Evolutionary conservation across 306 rosid genomes (phyloP), one percentile per base, ranked within the genome.

Genomic region (Pyrus betulifolia): DNA sequence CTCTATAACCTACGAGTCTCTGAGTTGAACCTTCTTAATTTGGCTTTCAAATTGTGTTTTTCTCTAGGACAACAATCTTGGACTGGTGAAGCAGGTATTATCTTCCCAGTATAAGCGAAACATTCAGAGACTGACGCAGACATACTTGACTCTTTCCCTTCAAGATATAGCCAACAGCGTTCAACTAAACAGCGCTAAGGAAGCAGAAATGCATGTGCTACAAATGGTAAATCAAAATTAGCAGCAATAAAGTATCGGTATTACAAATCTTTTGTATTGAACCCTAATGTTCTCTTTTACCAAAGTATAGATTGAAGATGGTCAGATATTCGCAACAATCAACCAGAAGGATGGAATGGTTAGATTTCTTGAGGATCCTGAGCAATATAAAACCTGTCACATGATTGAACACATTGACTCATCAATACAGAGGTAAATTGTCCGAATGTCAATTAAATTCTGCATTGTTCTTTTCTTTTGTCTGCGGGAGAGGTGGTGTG

Each of bases 301-400:
- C 63, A 21, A 81, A 69, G 65, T 81, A 23, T 74, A 91, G 97
- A 91, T 93, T 76, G 93, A 89, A 84, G 90, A 93, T 74, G 96
- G 95, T 71, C 92, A 93, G 80, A 93, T 93, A 78, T 86, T 81
- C 81, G 97, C 97, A 54, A 76, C 88, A 40, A 93, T 93, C 66
- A 91, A 91, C 82, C 93, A 89, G 66, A 93, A 86, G 86, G 97
- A 93, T 79, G 98, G 93, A 81, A 93, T 91, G 97, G 96, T 91
- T 67, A 91, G 97, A 82, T 93, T 93, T 85, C 89, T 91, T 21
- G 98, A 93, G 91, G 96, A 93, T 84, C 86, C 93, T 61, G 96
- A 93, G 66, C 91, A 93, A 74, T 89, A 90, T 81, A 93, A 89
- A 82, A 72, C 90, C 15, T 90, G 94, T 79, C 84, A 84, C 80